Evolutionary conservation across 106 monocot species (phyloP), one percentile per base, ranked within the genome.

Genomic region (Triglochin maritima): DNA sequence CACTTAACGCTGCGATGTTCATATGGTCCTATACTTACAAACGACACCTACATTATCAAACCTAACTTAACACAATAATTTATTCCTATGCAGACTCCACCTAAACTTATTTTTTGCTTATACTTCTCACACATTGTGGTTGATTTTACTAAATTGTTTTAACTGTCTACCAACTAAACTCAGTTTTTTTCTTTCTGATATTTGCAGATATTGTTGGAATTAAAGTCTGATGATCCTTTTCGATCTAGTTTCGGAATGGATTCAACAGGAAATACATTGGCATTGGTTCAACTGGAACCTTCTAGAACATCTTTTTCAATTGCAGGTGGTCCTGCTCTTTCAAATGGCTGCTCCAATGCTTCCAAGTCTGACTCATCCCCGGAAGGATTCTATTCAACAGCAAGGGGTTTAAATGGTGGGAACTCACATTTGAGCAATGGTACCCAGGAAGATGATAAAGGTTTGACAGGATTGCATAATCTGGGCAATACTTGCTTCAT

Each of bases 401-500:
- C 43, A n/a, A 67, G 72, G 63, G 81, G 80, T 72, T 13, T 60
- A 17, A 86, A 75, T 15, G 77, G 81, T 77, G 76, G 44, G 66
- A 73, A 76, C 47, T 79, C 70, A 74, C 50, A 57, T 46, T 47
- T 73, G 62, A 74, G 46, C 53, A 80, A 73, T 75, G 74, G 80
- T 46, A 55, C 63, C 46, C 82, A 79, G 74, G 62, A 67, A 46
- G 86, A 82, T 78, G 81, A 66, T 63, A 79, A 59, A 46, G 98
- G 98, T 67, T 71, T 98, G 48, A 84, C 84, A 60, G 98, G 98
- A 62, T 79, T 98, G 77, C 81, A 86, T 70, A 98, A 98, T 70
- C 63, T 98, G 56, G 98, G 98, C 2, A 98, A 98, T 63, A 98
- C 98, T 66, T 98, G 98, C 69, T 98, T 98, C 71, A 98, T 98